Base-by-base conservation (phyloP, 352 stramenopile species). In the Globisporangium radiosum region DNA sequence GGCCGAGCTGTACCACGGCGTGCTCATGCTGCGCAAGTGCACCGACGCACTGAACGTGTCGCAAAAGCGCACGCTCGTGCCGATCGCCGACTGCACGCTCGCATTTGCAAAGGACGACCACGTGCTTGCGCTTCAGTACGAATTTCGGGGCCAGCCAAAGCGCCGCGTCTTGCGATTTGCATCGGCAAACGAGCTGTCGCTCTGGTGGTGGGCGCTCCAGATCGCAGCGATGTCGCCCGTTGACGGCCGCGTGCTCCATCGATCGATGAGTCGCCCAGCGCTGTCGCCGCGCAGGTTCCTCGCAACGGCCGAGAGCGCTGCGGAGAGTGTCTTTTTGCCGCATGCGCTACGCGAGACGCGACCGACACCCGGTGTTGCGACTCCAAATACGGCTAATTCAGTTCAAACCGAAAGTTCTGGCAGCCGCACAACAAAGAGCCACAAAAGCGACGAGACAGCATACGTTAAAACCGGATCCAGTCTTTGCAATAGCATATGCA, bases 121-220 rank as follows among this genome's bases (percentile, higher is more conserved):
- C 39, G 15, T 81, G 8, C 57, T 90, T 55, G 74, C 88, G 43
- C 57, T 92, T 40, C 69, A 88, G 47, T 86, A 78, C 62, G 37
- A 76, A 0, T 89, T 76, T 60, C 82, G 90, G 59, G 64, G 69
- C 44, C 73, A 72, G 39, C 66, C 55, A 4, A 72, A 81, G 64
- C 72, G 54, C 6, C 60, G 59, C n/a, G 54, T 72, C 37, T 38
- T 92, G 19, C 71, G 76, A n/a, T 83, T 83, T 54, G 45, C 74
- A 39, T 75, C 63, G 55, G 80, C 81, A 53, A 60, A 66, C 17
- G 76, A 88, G 57, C 68, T 92, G 59, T 90, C 89, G 48, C 58
- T 88, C 2, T 92, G 82, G 82, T 92, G 80, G 80, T 92, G 78
- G 78, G 71, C 69, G 2, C 75, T 92, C 37, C 80, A 90, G 59